Percentiles rank a stretch among this genome's conserved stretches.
Conservation (phyloP, 169 alveolate species). For the Plasmodium reichenowi region DNA sequence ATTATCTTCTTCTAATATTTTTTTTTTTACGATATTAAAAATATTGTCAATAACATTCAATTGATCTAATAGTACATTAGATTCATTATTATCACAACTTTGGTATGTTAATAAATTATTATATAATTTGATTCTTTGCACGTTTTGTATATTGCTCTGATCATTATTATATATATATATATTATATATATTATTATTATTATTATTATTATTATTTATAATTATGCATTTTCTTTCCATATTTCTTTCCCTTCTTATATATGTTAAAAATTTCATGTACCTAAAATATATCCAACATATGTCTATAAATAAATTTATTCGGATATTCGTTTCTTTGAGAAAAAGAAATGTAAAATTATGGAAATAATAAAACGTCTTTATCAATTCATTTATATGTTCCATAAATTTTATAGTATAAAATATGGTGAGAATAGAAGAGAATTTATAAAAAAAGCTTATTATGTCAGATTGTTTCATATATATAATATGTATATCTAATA, state of each 20-base stretch:
- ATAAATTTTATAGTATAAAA: slow-evolving; percentile 5
- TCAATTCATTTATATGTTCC: not conserved
- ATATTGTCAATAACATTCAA: slow-evolving; percentile 13
- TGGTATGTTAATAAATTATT: too few species aligned
- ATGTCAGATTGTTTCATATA: slow-evolving; percentile 26
- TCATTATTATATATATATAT: too few species aligned
- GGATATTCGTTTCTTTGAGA: slow-evolving; percentile 16
- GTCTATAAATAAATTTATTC: slow-evolving; percentile 20
- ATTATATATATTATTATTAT: too few species aligned
- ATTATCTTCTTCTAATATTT: slow-evolving; percentile 19
- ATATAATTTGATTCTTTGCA: not conserved
- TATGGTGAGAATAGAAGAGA: slow-evolving; percentile 32
- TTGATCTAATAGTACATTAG: not conserved
- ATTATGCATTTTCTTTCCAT: not conserved
- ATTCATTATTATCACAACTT: too few species aligned
- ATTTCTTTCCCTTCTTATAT: slow-evolving; percentile 9
- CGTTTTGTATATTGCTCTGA: too few species aligned
- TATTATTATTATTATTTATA: too few species aligned
- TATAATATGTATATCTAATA: slow-evolving; percentile 14
- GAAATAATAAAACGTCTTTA: slow-evolving; percentile 28
- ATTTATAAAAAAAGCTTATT: slow-evolving; percentile 66
- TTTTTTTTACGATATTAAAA: slow-evolving; percentile 22
- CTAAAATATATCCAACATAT: slow-evolving; percentile 62
- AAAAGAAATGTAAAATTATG: slow-evolving; percentile 17
- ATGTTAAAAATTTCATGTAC: slow-evolving; percentile 39